Evolutionary conservation across 805 yeast species (phyloP), one percentile per base, ranked within the genome.

Genomic region (Dipodascus albidus): DNA sequence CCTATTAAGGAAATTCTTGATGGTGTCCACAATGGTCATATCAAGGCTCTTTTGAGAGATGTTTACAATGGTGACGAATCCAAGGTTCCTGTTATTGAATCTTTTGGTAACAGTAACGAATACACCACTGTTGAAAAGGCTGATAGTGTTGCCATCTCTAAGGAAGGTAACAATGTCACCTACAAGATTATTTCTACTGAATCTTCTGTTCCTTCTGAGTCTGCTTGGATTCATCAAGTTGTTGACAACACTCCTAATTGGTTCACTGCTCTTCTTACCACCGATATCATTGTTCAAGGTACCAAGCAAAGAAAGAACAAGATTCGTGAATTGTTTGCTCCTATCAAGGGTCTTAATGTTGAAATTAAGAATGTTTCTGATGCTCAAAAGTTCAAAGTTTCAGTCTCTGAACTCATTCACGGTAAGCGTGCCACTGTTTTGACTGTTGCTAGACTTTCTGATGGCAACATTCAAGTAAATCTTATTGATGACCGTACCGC

Each of bases 1-100:
- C 98, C 99, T 64, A 87, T 93, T 66, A 83, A 86, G 71, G 86
- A 85, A 48, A 89, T 93, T 62, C 73, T 93, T 73, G 97, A 91
- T 67, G 74, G 78, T 61, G 83, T 93, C 57, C 96, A 93, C 65
- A 81, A 89, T 38, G 96, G 96, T 56, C 97, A 90, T 72, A 85
- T 93, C 66, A 71, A 73, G 54, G 80, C 70, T 61, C 67, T 89
- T 62, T 66, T 89, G 62, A 71, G 75, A 57, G 91, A 87, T 58
- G 79, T 74, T 53, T 93, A 93, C 71, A 70, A 68, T 54, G 83
- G 82, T 59, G 90, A 88, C 64, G 80, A 68, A 54, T 72, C 89
- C 20, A 74, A 73, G 61, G 83, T 93, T 62, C 98, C 98, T 52
- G 81, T 77, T 59, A 88, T 90, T 59, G 97, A 91, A 71, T 88